Percentiles rank a stretch among this genome's conserved stretches.
Conservation (phyloP, 2,329 filamentous ascomycete genomes). For the Cytospora leucostoma region DNA sequence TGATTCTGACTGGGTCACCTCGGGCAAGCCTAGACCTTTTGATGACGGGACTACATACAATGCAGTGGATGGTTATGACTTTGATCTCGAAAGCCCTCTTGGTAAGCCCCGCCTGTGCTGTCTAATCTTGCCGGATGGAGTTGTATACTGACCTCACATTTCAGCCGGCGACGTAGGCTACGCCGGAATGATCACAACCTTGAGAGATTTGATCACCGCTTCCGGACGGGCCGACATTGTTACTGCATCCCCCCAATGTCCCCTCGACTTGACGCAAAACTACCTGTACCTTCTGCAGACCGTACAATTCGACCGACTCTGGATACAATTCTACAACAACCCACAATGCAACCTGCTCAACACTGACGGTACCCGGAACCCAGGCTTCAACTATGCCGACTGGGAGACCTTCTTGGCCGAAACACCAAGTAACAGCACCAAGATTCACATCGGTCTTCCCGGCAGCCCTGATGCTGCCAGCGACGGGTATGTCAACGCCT, state of each 20-base stretch:
- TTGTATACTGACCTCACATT: constrained; percentile 1
- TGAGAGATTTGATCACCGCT: constrained; percentile 27
- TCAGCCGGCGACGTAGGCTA: constrained; percentile 34
- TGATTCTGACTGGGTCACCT: constrained; percentile 31
- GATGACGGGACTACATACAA: constrained; percentile 39
- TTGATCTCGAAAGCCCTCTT: constrained; percentile 47
- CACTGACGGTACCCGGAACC: constrained; percentile 29
- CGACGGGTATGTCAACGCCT: constrained; percentile 35
- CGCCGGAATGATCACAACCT: constrained; percentile 34
- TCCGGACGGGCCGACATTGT: constrained; percentile 25
- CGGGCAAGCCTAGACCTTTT: constrained; percentile 44
- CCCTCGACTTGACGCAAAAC: constrained; percentile 40
- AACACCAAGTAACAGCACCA: constrained; percentile 39
- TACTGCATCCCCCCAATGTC: constrained; percentile 49
- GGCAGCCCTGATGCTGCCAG: constrained; percentile 32
- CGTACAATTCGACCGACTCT: constrained; percentile 45
- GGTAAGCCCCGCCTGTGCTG: constrained; percentile 9
- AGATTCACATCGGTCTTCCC: constrained; percentile 44
- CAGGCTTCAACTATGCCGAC: constrained; percentile 40
- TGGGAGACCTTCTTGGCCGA: constrained; percentile 39
- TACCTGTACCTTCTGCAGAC: constrained; percentile 46
- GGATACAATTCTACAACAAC: constrained; percentile 53
- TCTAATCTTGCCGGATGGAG: neutral
- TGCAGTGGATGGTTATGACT: constrained; percentile 54
- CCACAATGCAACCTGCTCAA: constrained; percentile 40